A percentile compares a stretch with the other conserved stretches of the same genome.
Evolutionary conservation across 2,329 filamentous ascomycete genomes (phyloP).

Genomic region (Ceratocystis diversiconidia): DNA sequence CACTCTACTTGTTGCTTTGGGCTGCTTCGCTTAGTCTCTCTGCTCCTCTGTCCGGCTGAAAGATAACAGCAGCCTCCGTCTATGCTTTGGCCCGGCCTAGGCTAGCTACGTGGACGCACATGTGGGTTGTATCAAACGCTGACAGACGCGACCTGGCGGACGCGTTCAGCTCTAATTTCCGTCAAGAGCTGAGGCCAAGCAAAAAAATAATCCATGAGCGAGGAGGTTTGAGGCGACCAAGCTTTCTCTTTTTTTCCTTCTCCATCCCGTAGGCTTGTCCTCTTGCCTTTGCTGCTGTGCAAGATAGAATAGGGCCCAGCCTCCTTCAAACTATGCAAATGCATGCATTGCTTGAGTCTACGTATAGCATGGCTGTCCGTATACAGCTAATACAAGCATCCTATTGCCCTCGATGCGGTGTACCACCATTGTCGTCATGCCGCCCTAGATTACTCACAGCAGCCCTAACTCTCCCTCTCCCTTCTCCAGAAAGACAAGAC

Average conservation of each 20-base stretch:
- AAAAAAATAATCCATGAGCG: not conserved
- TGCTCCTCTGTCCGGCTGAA: not conserved
- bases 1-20: not conserved
- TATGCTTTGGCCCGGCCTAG: too few species aligned
- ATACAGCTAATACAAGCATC: not conserved
- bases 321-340: not conserved
- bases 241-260: not conserved
- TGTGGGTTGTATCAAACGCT: not conserved
- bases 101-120: too few species aligned
- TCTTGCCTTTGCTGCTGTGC: not conserved
- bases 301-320: not conserved
- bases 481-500: not conserved
- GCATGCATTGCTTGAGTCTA: not conserved
- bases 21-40: not conserved
- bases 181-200: slow-evolving; percentile 1
- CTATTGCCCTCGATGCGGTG: not conserved
- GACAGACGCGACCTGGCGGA: not conserved
- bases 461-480: not conserved
- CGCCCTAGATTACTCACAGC: not conserved
- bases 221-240: not conserved
- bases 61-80: not conserved
- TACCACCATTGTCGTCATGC: not conserved
- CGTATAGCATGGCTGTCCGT: not conserved
- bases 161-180: slow-evolving; percentile 6
- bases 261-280: not conserved